Percentiles rank a stretch among this genome's conserved stretches.
Conservation (phyloP, 306 rosid species). For the Trifolium pratense region DNA sequence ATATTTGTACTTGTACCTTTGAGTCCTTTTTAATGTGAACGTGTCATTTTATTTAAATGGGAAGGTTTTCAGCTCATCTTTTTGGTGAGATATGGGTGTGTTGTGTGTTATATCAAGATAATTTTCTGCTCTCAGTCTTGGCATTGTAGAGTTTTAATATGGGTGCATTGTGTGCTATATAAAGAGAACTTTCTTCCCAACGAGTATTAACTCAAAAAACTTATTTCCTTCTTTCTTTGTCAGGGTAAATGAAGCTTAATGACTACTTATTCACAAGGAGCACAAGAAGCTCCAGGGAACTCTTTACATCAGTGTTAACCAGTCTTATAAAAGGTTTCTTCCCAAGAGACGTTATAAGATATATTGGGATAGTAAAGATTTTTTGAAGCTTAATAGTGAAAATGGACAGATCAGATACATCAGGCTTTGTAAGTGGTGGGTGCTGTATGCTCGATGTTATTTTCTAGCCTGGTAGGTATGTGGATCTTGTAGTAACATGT, state of each 20-base stretch:
- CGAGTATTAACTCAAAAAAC: conserved; percentile 10
- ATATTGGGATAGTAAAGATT: conserved; percentile 41
- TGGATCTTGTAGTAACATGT: conserved; percentile 43
- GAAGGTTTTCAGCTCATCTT: conserved; percentile 10
- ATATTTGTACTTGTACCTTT: conserved; percentile 14
- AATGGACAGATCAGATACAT: conserved; percentile 93
- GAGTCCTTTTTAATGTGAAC: background rate
- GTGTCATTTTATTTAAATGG: conserved; percentile 17
- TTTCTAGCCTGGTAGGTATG: conserved; percentile 44
- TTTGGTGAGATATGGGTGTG: conserved; percentile 3
- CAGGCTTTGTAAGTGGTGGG: conserved; percentile 95
- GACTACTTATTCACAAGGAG: conserved; percentile 65
- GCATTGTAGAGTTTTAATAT: conserved; percentile 11
- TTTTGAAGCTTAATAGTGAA: conserved; percentile 37
- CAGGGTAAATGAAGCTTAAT: conserved; percentile 85
- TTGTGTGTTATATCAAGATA: conserved; percentile 4
- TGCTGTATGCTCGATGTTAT: conserved; percentile 44
- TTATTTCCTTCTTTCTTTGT: conserved; percentile 35
- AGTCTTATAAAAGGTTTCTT: conserved; percentile 78
- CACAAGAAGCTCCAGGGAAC: conserved; percentile 72
- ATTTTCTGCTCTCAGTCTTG: background rate
- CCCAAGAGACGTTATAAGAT: conserved; percentile 93
- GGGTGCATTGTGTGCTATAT: conserved; percentile 9
- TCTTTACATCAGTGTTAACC: conserved; percentile 48
- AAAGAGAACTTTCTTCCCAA: background rate